These are phyloP conservation scores for Cyberlindnera nakhonratchasimensis DNA, from an alignment of 805 yeast genomes.

Conservation along the genomic window DNA sequence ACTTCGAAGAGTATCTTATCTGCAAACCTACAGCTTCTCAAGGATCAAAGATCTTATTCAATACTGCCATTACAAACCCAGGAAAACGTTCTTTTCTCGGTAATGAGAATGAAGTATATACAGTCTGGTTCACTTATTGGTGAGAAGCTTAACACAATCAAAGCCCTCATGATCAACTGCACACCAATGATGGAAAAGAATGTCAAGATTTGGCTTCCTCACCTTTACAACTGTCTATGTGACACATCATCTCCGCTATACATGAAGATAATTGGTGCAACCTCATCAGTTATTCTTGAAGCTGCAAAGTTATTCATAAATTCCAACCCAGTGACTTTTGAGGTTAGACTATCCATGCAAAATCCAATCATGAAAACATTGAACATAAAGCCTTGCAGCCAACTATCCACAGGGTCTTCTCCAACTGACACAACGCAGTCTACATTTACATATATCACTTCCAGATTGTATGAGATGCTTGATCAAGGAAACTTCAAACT, in stretches of 20 bases:
- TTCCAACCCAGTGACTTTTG: slow-evolving; percentile 22
- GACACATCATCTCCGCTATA: slow-evolving; percentile 14
- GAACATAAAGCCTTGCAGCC: slow-evolving; percentile 8
- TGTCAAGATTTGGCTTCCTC: slow-evolving; percentile 23
- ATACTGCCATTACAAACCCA: slow-evolving; percentile 12
- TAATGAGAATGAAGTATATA: slow-evolving; percentile 23
- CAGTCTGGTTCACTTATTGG: slow-evolving; percentile 21
- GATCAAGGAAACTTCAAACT: slow-evolving; percentile 4
- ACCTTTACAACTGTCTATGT: slow-evolving; percentile 21
- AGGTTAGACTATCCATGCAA: slow-evolving; percentile 9
- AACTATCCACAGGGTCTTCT: slow-evolving; percentile 10
- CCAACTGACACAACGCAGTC: slow-evolving; percentile 14
- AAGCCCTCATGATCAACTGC: slow-evolving; percentile 16
- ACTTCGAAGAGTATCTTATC: slow-evolving; percentile 24
- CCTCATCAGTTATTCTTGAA: slow-evolving; percentile 14
- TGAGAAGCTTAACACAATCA: slow-evolving; percentile 25
- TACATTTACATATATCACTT: slow-evolving; percentile 7
- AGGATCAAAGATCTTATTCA: slow-evolving; percentile 21
- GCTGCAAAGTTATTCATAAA: slow-evolving; percentile 17
- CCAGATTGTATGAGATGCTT: slow-evolving; percentile 8
- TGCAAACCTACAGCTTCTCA: slow-evolving; percentile 26
- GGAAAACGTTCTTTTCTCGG: slow-evolving; percentile 21
- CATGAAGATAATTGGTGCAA: slow-evolving; percentile 13
- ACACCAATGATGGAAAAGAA: slow-evolving; percentile 29
- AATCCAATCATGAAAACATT: slow-evolving; percentile 13